Percentiles rank a stretch among this genome's conserved stretches.
These are phyloP conservation scores for Articulospora tetracladia DNA, from an alignment of 495 filamentous ascomycete species.

Conservation along the genomic window DNA sequence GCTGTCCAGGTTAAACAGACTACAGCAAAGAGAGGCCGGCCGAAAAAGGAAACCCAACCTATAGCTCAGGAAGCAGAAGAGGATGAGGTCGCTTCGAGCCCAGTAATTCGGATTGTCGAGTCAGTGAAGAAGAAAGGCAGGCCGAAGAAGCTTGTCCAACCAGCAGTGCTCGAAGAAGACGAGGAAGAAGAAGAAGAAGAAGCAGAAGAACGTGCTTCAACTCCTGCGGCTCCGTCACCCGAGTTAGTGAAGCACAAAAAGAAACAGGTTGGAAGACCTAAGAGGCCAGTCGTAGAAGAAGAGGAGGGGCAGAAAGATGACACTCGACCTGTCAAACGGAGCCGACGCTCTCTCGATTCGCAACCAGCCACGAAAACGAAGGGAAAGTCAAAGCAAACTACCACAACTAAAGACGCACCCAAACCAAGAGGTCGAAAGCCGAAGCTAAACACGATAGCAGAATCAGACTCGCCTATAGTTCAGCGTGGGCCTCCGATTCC, in stretches of 20 bases:
- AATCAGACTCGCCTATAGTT: conserved; percentile 28
- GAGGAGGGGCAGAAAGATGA: not conserved
- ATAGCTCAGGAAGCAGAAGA: conserved; percentile 22
- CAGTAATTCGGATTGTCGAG: conserved; percentile 24
- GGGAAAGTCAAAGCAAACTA: conserved; percentile 1
- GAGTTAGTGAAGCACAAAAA: not conserved
- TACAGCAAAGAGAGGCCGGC: conserved; percentile 24
- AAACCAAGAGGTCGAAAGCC: conserved; percentile 15
- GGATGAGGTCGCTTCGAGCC: conserved; percentile 7
- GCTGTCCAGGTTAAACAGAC: conserved; percentile 21
- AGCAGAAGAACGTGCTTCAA: not conserved
- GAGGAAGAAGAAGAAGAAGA: conserved; percentile 5
- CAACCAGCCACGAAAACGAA: not conserved
- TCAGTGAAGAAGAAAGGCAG: conserved; percentile 13
- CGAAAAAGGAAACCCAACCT: conserved; percentile 19
- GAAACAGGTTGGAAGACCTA: not conserved
- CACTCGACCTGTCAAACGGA: conserved; percentile 27
- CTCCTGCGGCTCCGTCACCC: not conserved
- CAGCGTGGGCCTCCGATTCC: conserved; percentile 49
- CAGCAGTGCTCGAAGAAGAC: not conserved
- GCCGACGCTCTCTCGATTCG: conserved; percentile 26
- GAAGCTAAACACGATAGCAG: conserved; percentile 14
- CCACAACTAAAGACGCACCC: not conserved
- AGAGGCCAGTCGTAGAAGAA: not conserved
- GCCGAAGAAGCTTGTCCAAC: not conserved